Evolutionary conservation across 352 stramenopile species (phyloP), one percentile per base, ranked within the genome.

Genomic region (Plasmopara viticola): DNA sequence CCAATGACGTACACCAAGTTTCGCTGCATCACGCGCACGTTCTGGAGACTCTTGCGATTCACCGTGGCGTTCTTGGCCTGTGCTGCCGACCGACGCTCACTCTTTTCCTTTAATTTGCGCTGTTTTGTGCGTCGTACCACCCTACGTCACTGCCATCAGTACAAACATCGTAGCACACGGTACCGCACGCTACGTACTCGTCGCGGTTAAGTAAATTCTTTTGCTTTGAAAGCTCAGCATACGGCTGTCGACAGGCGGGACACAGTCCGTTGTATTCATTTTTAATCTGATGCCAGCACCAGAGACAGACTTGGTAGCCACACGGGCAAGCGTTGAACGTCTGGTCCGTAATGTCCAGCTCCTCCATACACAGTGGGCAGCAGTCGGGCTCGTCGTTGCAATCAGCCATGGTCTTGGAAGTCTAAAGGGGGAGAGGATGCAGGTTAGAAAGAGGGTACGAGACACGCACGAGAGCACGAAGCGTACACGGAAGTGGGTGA

Each of bases 221-320:
- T 50, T 90, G 78, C 62, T 93, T 93, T n/a, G 79, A 82, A 12
- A 90, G 66, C 60, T 99, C 93, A 20, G 93, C 80, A 64, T 99
- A 99, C 12, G 95, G 90, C 48, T 90, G 94, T n/a, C 97, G 87
- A 66, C 97, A 99, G 9, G 95, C 96, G 9, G 97, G 97, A 72
- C 97, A 99, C 8, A 98, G 76, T 6, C 84, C 92, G 41, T 98
- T 98, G 81, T 98, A 96, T 58, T 98, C 96, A 68, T 99, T 97
- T 75, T 97, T 97, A 67, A 99, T 99, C 56, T 97, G 90, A 55
- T 99, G 94, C 95, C 96, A 99, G 76, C 97, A 99, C 96, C 97
- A 99, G 65, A 99, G 97, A 84, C 97, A 99, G 10, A 99, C 92
- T 84, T 98, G 93, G 71, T 99, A 99, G 39, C 95, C 95, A 67